phyloP scores from a whole-genome alignment of 2,329 filamentous ascomycete genomes.

The Alternaria tenuissima region DNA sequence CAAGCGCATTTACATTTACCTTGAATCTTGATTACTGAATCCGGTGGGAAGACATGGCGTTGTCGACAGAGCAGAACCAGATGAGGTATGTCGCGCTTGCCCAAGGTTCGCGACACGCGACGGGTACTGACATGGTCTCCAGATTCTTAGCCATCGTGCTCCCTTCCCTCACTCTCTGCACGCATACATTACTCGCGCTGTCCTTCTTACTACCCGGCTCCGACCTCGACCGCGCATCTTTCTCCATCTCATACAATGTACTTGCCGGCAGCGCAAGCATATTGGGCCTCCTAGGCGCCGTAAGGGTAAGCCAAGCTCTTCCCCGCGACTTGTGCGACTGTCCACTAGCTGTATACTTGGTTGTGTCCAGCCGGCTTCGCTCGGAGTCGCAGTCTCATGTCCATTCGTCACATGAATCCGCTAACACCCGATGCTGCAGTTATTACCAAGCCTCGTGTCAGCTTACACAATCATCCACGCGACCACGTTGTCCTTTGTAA shows the following conservation, averaged over 20 bases:
- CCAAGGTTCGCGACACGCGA: neutral
- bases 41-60: conserved; percentile 2
- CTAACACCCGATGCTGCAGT: conserved; percentile 31
- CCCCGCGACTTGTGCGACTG: neutral
- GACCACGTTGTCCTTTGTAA: conserved; percentile 37
- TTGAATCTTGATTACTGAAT: neutral
- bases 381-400: neutral
- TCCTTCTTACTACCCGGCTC: conserved; percentile 31
- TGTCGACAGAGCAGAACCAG: conserved; percentile 14
- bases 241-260: conserved; percentile 51
- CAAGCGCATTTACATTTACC: neutral
- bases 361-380: neutral
- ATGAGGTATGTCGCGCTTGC: conserved; percentile 15
- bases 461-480: conserved; percentile 39
- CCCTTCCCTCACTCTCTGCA: conserved; percentile 36
- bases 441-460: conserved; percentile 33
- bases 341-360: neutral
- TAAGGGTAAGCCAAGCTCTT: conserved; percentile 48
- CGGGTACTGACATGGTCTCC: conserved; percentile 1
- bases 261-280: conserved; percentile 52
- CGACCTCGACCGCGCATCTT: conserved; percentile 41
- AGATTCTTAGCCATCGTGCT: conserved; percentile 43
- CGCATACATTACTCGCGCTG: conserved; percentile 37
- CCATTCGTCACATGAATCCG: neutral
- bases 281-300: conserved; percentile 54